These are phyloP conservation scores for Iberis amara DNA, from an alignment of 441 rosid species.

Conservation along the genomic window DNA sequence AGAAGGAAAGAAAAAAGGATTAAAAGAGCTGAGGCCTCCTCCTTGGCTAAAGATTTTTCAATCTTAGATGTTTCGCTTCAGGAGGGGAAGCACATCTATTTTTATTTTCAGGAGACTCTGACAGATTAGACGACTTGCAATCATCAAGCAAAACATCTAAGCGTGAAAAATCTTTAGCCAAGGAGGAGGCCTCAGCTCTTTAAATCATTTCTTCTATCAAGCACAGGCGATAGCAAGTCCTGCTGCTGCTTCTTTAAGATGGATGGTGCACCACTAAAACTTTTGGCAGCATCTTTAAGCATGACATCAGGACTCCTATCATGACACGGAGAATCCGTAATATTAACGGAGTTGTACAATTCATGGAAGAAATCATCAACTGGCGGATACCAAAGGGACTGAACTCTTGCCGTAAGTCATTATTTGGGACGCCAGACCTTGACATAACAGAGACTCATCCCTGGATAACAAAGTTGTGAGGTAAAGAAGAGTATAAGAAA, in stretches of 20 bases:
- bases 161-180: constrained; percentile 68
- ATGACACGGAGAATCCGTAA: constrained; percentile 79
- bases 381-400: constrained; percentile 99
- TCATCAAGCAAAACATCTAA: constrained; percentile 71
- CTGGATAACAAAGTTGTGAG: constrained; percentile 37
- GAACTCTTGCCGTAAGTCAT: constrained; percentile 81
- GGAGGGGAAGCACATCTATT: constrained; percentile 36
- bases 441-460: constrained; percentile 85
- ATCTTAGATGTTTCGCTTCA: constrained; percentile 69
- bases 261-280: constrained; percentile 71
- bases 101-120: constrained; percentile 38
- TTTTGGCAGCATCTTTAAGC: no score
- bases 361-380: constrained; percentile 80
- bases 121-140: constrained; percentile 30
- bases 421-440: constrained; percentile 78
- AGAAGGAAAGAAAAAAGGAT: constrained; percentile 69
- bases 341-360: constrained; percentile 79
- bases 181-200: constrained; percentile 50
- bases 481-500: constrained; percentile 14
- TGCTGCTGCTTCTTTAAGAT: constrained; percentile 82
- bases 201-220: constrained; percentile 73
- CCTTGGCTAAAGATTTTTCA: constrained; percentile 68
- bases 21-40: constrained; percentile 52
- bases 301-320: constrained; percentile 78
- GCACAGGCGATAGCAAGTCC: constrained; percentile 80